These are phyloP conservation scores for Sequoiadendron giganteum DNA, from an alignment of 75 land plant genomes.

Conservation along the genomic window DNA sequence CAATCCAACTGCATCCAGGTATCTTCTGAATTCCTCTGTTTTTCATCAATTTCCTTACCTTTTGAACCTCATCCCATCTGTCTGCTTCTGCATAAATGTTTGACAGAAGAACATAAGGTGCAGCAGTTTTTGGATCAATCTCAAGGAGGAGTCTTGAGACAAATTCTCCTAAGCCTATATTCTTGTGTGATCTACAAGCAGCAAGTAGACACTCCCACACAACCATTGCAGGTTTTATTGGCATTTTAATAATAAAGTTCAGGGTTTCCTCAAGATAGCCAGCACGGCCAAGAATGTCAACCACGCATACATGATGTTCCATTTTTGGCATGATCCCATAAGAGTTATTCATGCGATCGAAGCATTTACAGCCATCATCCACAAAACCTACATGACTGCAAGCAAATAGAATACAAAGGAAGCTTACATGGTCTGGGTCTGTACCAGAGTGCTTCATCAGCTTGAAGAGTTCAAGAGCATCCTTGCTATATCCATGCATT, in stretches of 20 bases:
- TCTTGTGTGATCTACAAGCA: conserved; percentile 28
- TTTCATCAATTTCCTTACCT: too few relatives aligned
- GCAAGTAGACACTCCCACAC: conserved; percentile 40
- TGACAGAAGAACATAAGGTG: conserved; percentile 13
- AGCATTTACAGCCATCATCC: neutral
- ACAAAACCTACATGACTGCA: neutral
- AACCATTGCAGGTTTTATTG: conserved; percentile 27
- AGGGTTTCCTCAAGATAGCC: neutral
- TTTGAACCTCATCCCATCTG: too few relatives aligned
- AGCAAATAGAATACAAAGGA: neutral
- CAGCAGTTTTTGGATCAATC: conserved; percentile 25
- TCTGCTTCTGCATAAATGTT: too few relatives aligned
- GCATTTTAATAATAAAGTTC: conserved; percentile 28
- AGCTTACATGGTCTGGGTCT: too few relatives aligned
- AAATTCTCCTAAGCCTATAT: conserved; percentile 25
- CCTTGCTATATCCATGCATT: neutral
- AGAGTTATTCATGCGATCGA: neutral
- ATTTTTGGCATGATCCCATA: neutral
- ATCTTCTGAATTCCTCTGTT: too few relatives aligned
- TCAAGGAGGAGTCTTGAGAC: conserved; percentile 10
- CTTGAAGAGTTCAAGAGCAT: neutral
- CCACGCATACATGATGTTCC: neutral
- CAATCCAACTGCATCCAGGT: too few relatives aligned
- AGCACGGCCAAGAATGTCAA: neutral
- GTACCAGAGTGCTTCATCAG: too few relatives aligned